These are phyloP conservation scores for Melampsora larici-populina DNA, from an alignment of 1,284 basidiomycete genomes.

Conservation along the genomic window DNA sequence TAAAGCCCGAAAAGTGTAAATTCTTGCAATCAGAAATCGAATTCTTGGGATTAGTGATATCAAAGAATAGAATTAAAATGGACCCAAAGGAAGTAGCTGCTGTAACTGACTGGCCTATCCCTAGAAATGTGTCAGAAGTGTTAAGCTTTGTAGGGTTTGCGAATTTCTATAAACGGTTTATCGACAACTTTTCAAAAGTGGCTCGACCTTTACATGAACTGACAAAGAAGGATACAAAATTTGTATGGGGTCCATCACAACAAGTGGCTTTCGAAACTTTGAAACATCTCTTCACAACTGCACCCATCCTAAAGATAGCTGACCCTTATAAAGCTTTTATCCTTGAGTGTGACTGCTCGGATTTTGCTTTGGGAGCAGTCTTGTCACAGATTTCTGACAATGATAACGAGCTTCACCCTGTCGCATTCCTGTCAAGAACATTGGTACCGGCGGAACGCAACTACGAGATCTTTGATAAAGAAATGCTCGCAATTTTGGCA, in stretches of 20 bases:
- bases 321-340: too few relatives aligned
- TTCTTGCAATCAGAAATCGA: background rate
- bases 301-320: too few relatives aligned
- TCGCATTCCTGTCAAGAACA: background rate
- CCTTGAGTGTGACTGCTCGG: too few relatives aligned
- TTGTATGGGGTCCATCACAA: background rate
- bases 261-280: background rate
- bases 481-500: background rate
- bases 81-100: conserved; percentile 55
- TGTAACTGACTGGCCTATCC: conserved; percentile 56
- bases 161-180: conserved; percentile 58
- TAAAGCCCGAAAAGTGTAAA: conserved; percentile 1
- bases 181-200: conserved; percentile 53
- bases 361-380: too few relatives aligned
- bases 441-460: too few relatives aligned
- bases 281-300: background rate
- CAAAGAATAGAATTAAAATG: too few relatives aligned
- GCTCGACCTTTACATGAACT: conserved; percentile 10
- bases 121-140: conserved; percentile 50
- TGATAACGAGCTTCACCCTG: background rate
- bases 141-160: conserved; percentile 52
- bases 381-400: background rate
- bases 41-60: conserved; percentile 54
- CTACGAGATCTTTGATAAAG: conserved; percentile 2
- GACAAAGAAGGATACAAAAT: too few relatives aligned